Percentiles rank a stretch among this genome's conserved stretches.
phyloP scores from a whole-genome alignment of 164 flowering plant species.

The Stephania cephalantha region DNA sequence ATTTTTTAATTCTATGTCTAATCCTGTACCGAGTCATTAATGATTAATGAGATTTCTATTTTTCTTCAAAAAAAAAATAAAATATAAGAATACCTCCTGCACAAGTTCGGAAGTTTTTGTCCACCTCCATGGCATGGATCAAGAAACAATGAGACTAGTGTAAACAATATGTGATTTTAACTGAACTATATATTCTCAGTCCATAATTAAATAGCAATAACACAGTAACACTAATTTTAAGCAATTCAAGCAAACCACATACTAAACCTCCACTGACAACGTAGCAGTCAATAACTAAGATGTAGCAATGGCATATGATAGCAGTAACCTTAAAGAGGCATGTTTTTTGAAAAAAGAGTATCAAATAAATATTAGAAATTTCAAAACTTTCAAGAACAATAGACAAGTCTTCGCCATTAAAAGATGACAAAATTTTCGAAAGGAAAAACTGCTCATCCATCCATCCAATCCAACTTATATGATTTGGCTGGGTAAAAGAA shows the following conservation, averaged over 20 bases:
- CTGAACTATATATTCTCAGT: too few relatives aligned
- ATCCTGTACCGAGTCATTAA: too few relatives aligned
- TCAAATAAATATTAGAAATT: background rate
- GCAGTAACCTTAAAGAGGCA: background rate
- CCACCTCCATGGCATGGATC: too few relatives aligned
- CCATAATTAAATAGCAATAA: too few relatives aligned
- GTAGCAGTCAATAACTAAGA: background rate
- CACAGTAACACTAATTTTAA: too few relatives aligned
- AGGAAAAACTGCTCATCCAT: background rate
- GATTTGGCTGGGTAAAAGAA: background rate
- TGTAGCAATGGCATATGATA: background rate
- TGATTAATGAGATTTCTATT: too few relatives aligned
- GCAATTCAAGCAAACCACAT: background rate
- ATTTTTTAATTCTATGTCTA: too few relatives aligned
- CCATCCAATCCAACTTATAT: background rate
- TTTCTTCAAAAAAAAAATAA: too few relatives aligned
- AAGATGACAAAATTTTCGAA: background rate
- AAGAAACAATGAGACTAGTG: too few relatives aligned
- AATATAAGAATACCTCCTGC: too few relatives aligned
- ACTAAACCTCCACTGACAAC: background rate
- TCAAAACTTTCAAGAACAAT: background rate
- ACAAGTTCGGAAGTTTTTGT: too few relatives aligned
- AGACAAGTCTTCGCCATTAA: background rate
- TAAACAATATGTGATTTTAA: too few relatives aligned
- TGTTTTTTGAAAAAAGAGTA: background rate